Evolutionary conservation across 306 rosid genomes (phyloP).

Genomic region (Cercis canadensis): DNA sequence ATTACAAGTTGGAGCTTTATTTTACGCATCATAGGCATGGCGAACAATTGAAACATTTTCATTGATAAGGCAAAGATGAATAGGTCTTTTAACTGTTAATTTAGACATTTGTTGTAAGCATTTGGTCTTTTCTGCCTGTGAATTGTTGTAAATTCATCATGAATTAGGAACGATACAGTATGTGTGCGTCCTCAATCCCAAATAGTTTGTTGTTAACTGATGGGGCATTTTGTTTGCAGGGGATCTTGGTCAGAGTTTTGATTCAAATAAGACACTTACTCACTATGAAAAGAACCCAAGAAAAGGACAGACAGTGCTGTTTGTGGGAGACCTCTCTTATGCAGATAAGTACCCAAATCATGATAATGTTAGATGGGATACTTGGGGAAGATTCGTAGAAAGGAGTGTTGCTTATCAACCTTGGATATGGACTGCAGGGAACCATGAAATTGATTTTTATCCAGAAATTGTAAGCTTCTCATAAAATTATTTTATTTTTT

Average conservation of each 20-base stretch:
- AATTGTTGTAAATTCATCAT: slow-evolving; percentile 9
- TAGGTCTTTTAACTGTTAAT: not conserved
- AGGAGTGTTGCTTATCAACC: slow-evolving; percentile 94
- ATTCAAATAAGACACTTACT: slow-evolving; percentile 75
- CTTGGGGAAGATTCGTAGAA: slow-evolving; percentile 87
- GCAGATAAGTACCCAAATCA: slow-evolving; percentile 77
- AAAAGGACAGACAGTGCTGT: slow-evolving; percentile 69
- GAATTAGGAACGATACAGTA: not conserved
- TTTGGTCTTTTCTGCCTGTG: not conserved
- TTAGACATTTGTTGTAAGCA: not conserved
- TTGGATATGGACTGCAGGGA: slow-evolving; percentile 97
- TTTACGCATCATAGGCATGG: not conserved
- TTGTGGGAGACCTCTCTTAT: slow-evolving; percentile 87
- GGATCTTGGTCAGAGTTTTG: slow-evolving; percentile 92
- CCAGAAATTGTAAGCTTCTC: slow-evolving; percentile 70
- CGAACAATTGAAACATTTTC: not conserved
- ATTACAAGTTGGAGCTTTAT: not conserved
- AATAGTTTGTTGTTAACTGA: no score
- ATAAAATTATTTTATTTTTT: not conserved
- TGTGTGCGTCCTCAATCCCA: no score
- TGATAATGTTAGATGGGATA: slow-evolving; percentile 81
- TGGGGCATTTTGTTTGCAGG: slow-evolving; percentile 57
- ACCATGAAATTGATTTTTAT: slow-evolving; percentile 81
- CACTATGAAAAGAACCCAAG: slow-evolving; percentile 72
- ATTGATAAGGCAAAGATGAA: not conserved